phyloP scores from a whole-genome alignment of 345 rosid genomes.

The Xanthoceras sorbifolium region DNA sequence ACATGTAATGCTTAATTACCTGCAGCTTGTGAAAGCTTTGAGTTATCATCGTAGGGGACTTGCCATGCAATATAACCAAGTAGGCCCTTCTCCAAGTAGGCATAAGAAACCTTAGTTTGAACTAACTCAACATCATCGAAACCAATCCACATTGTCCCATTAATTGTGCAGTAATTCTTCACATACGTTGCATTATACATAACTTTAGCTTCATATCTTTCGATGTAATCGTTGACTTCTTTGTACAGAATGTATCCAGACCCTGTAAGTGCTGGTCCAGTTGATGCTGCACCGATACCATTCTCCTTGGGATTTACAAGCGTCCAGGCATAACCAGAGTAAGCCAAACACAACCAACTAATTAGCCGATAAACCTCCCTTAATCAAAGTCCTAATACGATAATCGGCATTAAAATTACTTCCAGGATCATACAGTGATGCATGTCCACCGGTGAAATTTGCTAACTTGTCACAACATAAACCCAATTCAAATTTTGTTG shows the following conservation, averaged over 20 bases:
- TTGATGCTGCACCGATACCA: constrained; percentile 22
- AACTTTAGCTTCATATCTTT: constrained; percentile 29
- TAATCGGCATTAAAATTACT: constrained; percentile 18
- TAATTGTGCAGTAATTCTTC: constrained; percentile 23
- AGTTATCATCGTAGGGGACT: constrained; percentile 32
- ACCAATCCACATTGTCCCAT: constrained; percentile 41
- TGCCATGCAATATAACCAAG: constrained; percentile 42
- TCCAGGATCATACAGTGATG: constrained; percentile 26
- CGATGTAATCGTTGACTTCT: constrained; percentile 20
- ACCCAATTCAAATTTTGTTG: constrained; percentile 24
- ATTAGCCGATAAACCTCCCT: constrained; percentile 12
- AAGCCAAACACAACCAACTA: constrained; percentile 34
- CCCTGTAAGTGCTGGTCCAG: neutral
- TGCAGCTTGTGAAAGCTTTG: constrained; percentile 39
- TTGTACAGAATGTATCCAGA: constrained; percentile 36
- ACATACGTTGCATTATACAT: constrained; percentile 36
- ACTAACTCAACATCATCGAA: constrained; percentile 46
- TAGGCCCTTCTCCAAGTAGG: constrained; percentile 35
- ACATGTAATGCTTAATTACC: constrained; percentile 16
- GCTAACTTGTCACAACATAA: constrained; percentile 13
- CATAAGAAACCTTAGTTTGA: constrained; percentile 39
- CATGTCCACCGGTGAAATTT: constrained; percentile 24
- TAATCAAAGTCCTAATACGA: constrained; percentile 6
- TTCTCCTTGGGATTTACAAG: constrained; percentile 9
- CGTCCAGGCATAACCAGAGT: constrained; percentile 36